Evolutionary conservation across 768 basidiomycete species (phyloP).

Genomic region (Auriscalpium orientale): DNA sequence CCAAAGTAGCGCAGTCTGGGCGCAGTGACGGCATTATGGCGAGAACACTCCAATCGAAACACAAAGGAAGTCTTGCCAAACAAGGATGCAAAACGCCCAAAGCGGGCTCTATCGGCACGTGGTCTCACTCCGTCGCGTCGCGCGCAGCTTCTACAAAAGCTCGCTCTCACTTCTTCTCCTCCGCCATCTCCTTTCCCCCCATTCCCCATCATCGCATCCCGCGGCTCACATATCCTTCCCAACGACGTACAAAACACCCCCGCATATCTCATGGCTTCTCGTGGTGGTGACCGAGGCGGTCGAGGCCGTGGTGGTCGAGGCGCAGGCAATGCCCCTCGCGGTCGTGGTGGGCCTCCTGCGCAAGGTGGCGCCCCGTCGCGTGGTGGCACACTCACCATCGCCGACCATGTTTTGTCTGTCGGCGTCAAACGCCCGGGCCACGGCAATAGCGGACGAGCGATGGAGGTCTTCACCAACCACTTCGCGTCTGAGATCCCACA

Average conservation of each 20-base stretch:
- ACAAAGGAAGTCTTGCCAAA: neutral
- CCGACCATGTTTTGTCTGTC: conserved; percentile 39
- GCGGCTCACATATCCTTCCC: neutral
- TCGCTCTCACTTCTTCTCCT: neutral
- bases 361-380: conserved; percentile 26
- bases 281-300: neutral
- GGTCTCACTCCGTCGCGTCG: neutral
- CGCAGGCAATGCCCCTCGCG: conserved; percentile 11
- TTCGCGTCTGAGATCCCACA: conserved; percentile 57
- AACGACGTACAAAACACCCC: too few species aligned
- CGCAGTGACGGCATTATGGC: too few species aligned
- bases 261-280: neutral
- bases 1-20: too few species aligned
- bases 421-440: conserved; percentile 65
- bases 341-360: conserved; percentile 15
- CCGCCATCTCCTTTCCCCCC: neutral
- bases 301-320: conserved; percentile 5
- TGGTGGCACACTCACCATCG: conserved; percentile 21
- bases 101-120: neutral
- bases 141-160: neutral
- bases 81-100: neutral
- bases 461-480: conserved; percentile 48
- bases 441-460: conserved; percentile 45
- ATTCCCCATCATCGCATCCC: neutral
- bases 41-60: too few species aligned